Percentiles rank a stretch among this genome's conserved stretches.
Conservation (phyloP, 345 rosid species). For the Gossypium thurberi region DNA sequence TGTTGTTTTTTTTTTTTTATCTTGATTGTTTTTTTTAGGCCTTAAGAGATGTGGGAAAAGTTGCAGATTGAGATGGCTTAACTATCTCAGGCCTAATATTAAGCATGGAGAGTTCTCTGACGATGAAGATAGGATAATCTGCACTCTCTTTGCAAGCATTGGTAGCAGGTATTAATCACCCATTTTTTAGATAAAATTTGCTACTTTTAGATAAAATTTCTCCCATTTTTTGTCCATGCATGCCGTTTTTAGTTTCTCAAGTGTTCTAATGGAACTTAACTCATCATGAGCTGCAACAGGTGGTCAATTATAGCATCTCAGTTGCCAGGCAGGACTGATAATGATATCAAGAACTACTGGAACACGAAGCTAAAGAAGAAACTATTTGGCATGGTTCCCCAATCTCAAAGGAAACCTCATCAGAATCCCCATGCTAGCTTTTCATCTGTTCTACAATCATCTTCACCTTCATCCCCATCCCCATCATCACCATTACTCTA, state of each 20-base stretch:
- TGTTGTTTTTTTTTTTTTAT: conserved; percentile 2
- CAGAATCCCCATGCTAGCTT: conserved; percentile 19
- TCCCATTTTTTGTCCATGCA: conserved; percentile 26
- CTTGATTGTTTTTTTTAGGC: conserved; percentile 33
- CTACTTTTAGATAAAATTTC: conserved; percentile 16
- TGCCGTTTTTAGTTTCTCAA: conserved; percentile 23
- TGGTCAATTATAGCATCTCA: conserved; percentile 92
- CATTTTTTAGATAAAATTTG: conserved; percentile 2
- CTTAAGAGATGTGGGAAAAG: conserved; percentile 87
- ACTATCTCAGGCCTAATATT: conserved; percentile 83
- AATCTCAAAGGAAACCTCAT: conserved; percentile 16
- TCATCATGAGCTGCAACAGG: conserved; percentile 19
- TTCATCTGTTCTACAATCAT: conserved; percentile 26
- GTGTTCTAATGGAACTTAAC: neutral
- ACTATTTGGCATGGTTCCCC: conserved; percentile 34
- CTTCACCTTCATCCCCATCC: conserved; percentile 25
- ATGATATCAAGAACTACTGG: conserved; percentile 91
- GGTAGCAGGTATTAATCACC: conserved; percentile 67
- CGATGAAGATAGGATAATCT: conserved; percentile 67
- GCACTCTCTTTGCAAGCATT: conserved; percentile 58
- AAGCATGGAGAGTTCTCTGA: conserved; percentile 88
- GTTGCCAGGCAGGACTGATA: conserved; percentile 84
- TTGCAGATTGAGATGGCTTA: conserved; percentile 87
- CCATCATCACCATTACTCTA: conserved; percentile 22
- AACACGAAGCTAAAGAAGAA: conserved; percentile 92